phyloP scores from a whole-genome alignment of 1,139 yeast species.

The Suhomyces ambrosiae region DNA sequence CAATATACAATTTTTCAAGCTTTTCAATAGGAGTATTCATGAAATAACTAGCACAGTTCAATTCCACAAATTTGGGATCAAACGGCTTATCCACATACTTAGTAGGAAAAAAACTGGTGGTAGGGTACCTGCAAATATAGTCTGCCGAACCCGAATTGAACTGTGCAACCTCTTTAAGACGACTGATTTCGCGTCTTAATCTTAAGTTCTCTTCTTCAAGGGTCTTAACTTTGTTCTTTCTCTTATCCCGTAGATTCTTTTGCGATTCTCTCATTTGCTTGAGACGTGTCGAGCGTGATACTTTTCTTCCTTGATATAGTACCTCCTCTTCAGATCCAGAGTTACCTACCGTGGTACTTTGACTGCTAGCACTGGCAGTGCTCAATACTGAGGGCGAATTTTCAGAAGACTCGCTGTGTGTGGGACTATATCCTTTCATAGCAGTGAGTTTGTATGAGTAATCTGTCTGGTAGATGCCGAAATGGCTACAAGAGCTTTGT shows the following conservation, averaged over 20 bases:
- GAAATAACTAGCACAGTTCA: slow-evolving; percentile 3
- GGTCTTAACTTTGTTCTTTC: slow-evolving; percentile 8
- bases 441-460: too few species aligned
- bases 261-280: slow-evolving; percentile 15
- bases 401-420: neutral
- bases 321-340: slow-evolving; percentile 2
- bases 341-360: neutral
- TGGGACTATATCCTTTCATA: neutral
- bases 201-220: slow-evolving; percentile 10
- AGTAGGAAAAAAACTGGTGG: slow-evolving; percentile 4
- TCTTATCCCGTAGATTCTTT: slow-evolving; percentile 11
- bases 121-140: slow-evolving; percentile 1
- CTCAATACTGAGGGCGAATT: neutral
- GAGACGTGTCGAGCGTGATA: slow-evolving; percentile 8
- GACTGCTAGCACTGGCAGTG: neutral
- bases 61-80: neutral
- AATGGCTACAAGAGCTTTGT: too few species aligned
- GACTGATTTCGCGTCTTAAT: slow-evolving; percentile 4
- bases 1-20: slow-evolving; percentile 8
- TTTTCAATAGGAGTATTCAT: slow-evolving; percentile 1
- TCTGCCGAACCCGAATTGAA: slow-evolving; percentile 5
- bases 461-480: too few species aligned
- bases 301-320: slow-evolving; percentile 9
- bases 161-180: neutral
- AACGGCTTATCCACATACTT: neutral